Conservation (phyloP, 805 yeast genomes). For the Ogataea populi-albae region DNA sequence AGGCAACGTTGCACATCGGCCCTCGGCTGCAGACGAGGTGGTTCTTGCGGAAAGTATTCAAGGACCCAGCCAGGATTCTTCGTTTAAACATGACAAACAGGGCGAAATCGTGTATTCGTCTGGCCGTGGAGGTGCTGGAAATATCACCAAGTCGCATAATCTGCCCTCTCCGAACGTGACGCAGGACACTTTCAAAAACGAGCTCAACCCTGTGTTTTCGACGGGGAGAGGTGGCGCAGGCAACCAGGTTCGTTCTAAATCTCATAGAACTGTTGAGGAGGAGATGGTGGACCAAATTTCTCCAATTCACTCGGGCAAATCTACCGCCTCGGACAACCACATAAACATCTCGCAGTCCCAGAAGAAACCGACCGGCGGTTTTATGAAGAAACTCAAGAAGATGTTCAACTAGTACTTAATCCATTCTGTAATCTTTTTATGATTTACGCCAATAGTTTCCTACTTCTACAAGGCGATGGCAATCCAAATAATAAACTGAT, state of each 20-base stretch:
- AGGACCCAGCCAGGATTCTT: conserved; percentile 8
- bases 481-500: background rate
- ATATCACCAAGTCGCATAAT: conserved; percentile 39
- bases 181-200: conserved; percentile 38
- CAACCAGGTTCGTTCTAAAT: conserved; percentile 43
- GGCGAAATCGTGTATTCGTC: conserved; percentile 44
- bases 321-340: background rate
- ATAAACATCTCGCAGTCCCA: background rate
- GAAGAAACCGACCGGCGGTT: conserved; percentile 7
- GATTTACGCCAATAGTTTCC: too few species aligned
- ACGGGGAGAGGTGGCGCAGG: conserved; percentile 62
- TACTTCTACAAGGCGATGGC: too few species aligned
- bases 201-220: conserved; percentile 39
- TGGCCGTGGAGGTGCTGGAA: conserved; percentile 59
- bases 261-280: conserved; percentile 37
- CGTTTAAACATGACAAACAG: conserved; percentile 29
- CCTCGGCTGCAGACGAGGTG: conserved; percentile 23
- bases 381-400: conserved; percentile 20
- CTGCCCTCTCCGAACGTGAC: conserved; percentile 43
- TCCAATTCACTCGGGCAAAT: conserved; percentile 25
- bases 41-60: conserved; percentile 14
- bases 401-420: conserved; percentile 11
- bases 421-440: too few species aligned
- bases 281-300: conserved; percentile 44
- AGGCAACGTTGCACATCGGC: conserved; percentile 30